Evolutionary conservation across 768 basidiomycete species (phyloP).

Genomic region (Phallus indusiatus): DNA sequence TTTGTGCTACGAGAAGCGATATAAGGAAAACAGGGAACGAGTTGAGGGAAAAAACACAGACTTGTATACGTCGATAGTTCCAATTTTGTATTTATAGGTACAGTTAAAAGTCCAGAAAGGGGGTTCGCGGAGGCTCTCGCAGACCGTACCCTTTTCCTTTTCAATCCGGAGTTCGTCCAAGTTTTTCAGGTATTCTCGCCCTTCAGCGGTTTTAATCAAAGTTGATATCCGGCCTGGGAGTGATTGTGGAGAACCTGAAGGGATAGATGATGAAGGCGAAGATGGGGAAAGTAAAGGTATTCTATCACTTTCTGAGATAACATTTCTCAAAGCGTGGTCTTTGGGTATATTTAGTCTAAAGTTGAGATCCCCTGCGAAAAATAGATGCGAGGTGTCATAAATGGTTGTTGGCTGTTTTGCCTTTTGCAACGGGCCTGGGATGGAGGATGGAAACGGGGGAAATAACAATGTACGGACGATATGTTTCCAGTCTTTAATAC

Average conservation of each 20-base stretch:
- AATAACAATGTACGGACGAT: conserved; percentile 81
- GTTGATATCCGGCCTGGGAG: conserved; percentile 30
- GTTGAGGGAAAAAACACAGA: conserved; percentile 25
- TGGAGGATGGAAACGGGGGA: conserved; percentile 34
- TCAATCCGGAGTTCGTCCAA: conserved; percentile 64
- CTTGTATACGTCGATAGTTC: conserved; percentile 78
- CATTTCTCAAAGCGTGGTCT: conserved; percentile 33
- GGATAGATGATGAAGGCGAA: conserved; percentile 9
- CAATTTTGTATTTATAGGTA: conserved; percentile 81
- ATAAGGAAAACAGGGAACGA: not conserved
- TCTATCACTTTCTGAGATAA: conserved; percentile 6
- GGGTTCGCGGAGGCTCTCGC: conserved; percentile 74
- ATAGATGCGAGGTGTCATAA: conserved; percentile 81
- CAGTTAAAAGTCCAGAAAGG: conserved; percentile 85
- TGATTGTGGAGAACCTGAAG: conserved; percentile 16
- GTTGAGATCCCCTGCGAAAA: conserved; percentile 91
- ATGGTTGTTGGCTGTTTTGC: conserved; percentile 45
- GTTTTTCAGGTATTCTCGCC: conserved; percentile 52
- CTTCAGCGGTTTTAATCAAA: conserved; percentile 36
- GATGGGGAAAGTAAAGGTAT: not conserved
- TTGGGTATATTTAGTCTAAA: conserved; percentile 68
- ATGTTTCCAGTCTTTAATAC: conserved; percentile 71
- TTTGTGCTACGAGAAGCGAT: conserved; percentile 34
- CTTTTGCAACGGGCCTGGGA: not conserved
- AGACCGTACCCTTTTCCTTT: conserved; percentile 52